Evolutionary conservation across 2,329 filamentous ascomycete genomes (phyloP).

Genomic region (Sclerotinia borealis): DNA sequence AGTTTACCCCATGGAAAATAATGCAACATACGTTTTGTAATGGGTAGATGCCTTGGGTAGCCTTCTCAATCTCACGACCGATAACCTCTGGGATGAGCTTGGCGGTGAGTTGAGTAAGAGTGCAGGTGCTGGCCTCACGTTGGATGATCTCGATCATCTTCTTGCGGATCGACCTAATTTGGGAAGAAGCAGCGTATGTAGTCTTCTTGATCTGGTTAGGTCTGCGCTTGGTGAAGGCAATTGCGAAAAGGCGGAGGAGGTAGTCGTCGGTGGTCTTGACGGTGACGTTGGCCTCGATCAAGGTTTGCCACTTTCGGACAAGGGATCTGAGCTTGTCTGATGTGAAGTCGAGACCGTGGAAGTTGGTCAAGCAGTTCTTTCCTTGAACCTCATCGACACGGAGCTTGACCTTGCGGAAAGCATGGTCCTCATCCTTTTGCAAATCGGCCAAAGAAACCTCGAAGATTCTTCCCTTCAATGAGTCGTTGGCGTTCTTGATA

Average conservation of each 20-base stretch:
- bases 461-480: constrained; percentile 96
- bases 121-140: constrained; percentile 91
- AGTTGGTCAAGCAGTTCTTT: constrained; percentile 99
- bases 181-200: constrained; percentile 93
- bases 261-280: constrained; percentile 99
- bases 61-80: constrained; percentile 99
- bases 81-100: constrained; percentile 99
- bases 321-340: constrained; percentile 99
- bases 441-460: constrained; percentile 98
- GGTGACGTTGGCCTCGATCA: constrained; percentile 99
- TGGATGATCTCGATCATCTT: constrained; percentile 99
- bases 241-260: constrained; percentile 97
- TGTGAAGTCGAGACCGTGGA: constrained; percentile 99
- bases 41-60: constrained; percentile 98
- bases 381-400: constrained; percentile 98
- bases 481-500: constrained; percentile 99
- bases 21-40: constrained; percentile 80
- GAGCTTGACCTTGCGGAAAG: constrained; percentile 99
- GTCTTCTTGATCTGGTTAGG: constrained; percentile 99
- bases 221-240: constrained; percentile 98
- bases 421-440: constrained; percentile 99
- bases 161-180: constrained; percentile 96
- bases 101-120: constrained; percentile 89
- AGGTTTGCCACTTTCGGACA: constrained; percentile 98
- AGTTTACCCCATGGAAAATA: neutral